Conservation (phyloP, 441 rosid genomes). For the Jatropha podagrica region DNA sequence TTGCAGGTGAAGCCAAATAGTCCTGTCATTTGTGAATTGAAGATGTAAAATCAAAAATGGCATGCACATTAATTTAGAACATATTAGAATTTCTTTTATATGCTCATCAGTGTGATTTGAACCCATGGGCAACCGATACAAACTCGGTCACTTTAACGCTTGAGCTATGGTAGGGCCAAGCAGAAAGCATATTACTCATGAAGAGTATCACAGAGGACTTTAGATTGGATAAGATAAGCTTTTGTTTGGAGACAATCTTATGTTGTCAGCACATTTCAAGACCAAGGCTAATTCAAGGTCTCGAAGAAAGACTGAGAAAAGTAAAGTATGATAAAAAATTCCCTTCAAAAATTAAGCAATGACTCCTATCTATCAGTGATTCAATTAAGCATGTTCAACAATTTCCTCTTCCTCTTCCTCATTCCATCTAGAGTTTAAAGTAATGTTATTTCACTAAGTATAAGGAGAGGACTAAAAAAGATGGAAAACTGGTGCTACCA, state of each 20-base stretch:
- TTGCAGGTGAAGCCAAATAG: conserved; percentile 74
- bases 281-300: not conserved
- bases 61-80: not conserved
- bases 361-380: not conserved
- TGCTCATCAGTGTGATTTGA: not conserved
- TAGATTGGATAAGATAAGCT: not conserved
- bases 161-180: not conserved
- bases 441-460: not conserved
- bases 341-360: too few species aligned
- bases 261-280: not conserved
- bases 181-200: not conserved
- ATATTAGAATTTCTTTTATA: not conserved
- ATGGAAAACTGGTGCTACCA: not conserved
- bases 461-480: not conserved
- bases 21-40: conserved; percentile 57
- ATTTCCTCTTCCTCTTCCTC: not conserved
- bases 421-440: not conserved
- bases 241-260: not conserved
- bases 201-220: not conserved
- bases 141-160: not conserved
- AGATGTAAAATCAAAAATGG: conserved; percentile 27
- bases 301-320: not conserved
- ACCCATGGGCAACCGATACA: not conserved
- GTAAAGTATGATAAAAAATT: not conserved
- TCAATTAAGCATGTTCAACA: conserved; percentile 1